Conservation (phyloP, 1,284 basidiomycete genomes). For the Trichosporon asahii region DNA sequence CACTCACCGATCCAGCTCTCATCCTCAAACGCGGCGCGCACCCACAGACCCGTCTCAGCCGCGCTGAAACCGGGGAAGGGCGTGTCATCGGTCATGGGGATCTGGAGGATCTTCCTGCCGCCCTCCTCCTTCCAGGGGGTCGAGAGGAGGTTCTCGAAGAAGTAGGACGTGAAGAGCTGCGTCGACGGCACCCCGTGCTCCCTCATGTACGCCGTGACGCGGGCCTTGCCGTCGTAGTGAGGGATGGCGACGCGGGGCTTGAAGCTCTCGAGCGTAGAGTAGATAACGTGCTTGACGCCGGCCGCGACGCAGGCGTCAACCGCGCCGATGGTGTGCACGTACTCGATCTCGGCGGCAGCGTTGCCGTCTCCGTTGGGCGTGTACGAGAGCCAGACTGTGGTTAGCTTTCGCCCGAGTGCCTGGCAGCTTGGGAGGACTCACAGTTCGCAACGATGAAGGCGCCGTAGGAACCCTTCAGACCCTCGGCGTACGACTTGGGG, state of each 20-base stretch:
- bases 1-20: slow-evolving; percentile 31
- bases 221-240: slow-evolving; percentile 37
- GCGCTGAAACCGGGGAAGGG: slow-evolving; percentile 28
- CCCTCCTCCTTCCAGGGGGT: slow-evolving; percentile 14
- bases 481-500: slow-evolving; percentile 21
- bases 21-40: slow-evolving; percentile 30
- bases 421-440: slow-evolving; percentile 17
- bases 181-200: slow-evolving; percentile 24
- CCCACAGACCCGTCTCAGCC: slow-evolving; percentile 37
- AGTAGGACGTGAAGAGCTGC: slow-evolving; percentile 24
- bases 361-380: slow-evolving; percentile 17
- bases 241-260: slow-evolving; percentile 20
- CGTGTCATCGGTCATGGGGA: slow-evolving; percentile 32
- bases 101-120: slow-evolving; percentile 17
- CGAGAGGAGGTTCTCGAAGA: slow-evolving; percentile 18
- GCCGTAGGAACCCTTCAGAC: slow-evolving; percentile 27
- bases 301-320: slow-evolving; percentile 15
- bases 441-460: slow-evolving; percentile 34
- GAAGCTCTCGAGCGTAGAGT: slow-evolving; percentile 30
- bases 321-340: slow-evolving; percentile 17
- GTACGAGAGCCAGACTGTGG: slow-evolving; percentile 22
- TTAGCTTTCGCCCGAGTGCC: background rate
- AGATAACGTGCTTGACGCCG: slow-evolving; percentile 21
- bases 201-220: slow-evolving; percentile 33
- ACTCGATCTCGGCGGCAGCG: slow-evolving; percentile 21